Base-by-base conservation (phyloP, 257 asterid genomes). In the Solanum rostratum region DNA sequence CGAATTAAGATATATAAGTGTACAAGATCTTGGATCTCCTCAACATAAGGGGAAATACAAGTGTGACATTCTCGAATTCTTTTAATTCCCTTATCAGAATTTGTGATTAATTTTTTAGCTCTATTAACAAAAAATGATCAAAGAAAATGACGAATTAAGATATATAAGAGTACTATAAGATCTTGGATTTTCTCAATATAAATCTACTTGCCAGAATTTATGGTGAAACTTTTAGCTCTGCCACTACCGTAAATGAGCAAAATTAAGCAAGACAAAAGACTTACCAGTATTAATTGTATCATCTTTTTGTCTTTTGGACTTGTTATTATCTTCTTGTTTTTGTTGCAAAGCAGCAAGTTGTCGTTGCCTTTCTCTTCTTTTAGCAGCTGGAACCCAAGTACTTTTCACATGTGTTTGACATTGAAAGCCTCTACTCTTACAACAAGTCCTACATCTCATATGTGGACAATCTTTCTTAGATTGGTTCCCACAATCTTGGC, bases 401-500 rank as follows among this genome's bases (percentile, higher is more conserved):
- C 95, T 92, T 86, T 87, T 92, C 43, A 91, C 90, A 89, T 91
- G 97, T 1, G 97, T 93, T 0, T 66, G 86, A 86, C 95, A 93
- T 30, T 86, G 92, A 41, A 85, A 87, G 1, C 96, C 95, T 6
- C 97, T 90, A 86, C 91, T 91, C 88, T 92, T 88, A 79, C 97
- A 93, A 86, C 97, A 93, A 22, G 93, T 93, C 57, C 96, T 70
- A 59, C 96, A 92, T 84, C 96, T 84, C 89, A 91, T 87, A 46
- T 91, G 91, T 73, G 57, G 83, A 82, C 96, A 92, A 20, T 92
- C 96, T 63, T 91, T 92, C 90, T 92, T 92, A 1, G 96, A 92
- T 60, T 90, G 96, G 82, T 92, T 92, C 19, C 97, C 97, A 68
- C 97, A 93, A 15, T 93, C 97, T 55, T 91, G 93, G 20, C 97